Evolutionary conservation across 345 rosid genomes (phyloP).

Genomic region (Pugionium cornutum): DNA sequence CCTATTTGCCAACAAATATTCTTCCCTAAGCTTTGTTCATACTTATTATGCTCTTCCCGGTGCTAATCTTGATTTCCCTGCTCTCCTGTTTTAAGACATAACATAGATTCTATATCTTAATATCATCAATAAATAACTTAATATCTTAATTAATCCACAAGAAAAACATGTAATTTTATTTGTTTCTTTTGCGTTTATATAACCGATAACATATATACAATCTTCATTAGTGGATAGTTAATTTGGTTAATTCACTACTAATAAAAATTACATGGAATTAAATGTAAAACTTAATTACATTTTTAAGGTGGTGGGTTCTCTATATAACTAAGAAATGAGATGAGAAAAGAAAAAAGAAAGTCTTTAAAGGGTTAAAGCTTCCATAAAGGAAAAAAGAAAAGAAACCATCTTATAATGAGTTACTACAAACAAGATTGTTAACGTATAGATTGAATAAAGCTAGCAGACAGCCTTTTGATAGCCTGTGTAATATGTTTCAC

Average conservation of each 20-base stretch:
- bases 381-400: conserved; percentile 36
- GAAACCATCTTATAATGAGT: conserved; percentile 32
- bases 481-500: conserved; percentile 37
- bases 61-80: conserved; percentile 40
- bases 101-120: background rate
- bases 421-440: conserved; percentile 29
- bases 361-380: conserved; percentile 34
- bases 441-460: conserved; percentile 39
- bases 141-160: background rate
- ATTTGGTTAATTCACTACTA: conserved; percentile 5
- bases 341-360: conserved; percentile 22
- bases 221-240: background rate
- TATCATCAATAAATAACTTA: background rate
- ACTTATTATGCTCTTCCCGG: conserved; percentile 38
- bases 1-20: conserved; percentile 35
- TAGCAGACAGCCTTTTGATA: conserved; percentile 40
- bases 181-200: background rate
- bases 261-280: background rate
- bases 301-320: too few relatives aligned
- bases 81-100: conserved; percentile 34
- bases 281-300: too few relatives aligned
- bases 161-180: background rate
- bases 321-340: conserved; percentile 10
- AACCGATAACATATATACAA: background rate
- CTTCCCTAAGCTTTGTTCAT: conserved; percentile 20